phyloP scores from a whole-genome alignment of 805 yeast species.

The Cyberlindnera americana region DNA sequence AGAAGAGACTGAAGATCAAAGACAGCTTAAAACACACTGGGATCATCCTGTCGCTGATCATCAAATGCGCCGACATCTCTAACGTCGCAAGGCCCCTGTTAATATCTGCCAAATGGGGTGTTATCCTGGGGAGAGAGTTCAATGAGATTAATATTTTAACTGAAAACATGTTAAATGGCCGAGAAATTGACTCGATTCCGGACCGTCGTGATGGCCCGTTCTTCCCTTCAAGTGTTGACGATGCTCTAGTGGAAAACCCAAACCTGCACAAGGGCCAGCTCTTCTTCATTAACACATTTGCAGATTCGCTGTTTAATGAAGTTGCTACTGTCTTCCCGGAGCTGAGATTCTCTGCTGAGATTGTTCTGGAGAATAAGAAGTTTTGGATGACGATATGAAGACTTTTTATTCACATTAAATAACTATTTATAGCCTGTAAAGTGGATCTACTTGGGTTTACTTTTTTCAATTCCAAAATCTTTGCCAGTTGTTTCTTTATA shows the following conservation, averaged over 20 bases:
- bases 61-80: slow-evolving; percentile 94
- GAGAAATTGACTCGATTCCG: slow-evolving; percentile 23
- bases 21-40: slow-evolving; percentile 25
- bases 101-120: slow-evolving; percentile 84
- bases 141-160: slow-evolving; percentile 60
- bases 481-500: slow-evolving; percentile 53
- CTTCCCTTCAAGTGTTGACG: slow-evolving; percentile 38
- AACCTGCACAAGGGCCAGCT: slow-evolving; percentile 67
- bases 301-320: slow-evolving; percentile 67
- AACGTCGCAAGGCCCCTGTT: slow-evolving; percentile 81
- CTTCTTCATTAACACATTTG: slow-evolving; percentile 80
- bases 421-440: slow-evolving; percentile 64
- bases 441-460: slow-evolving; percentile 79
- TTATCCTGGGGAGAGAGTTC: slow-evolving; percentile 73
- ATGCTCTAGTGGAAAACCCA: slow-evolving; percentile 45
- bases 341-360: slow-evolving; percentile 39
- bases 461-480: slow-evolving; percentile 42
- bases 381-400: slow-evolving; percentile 9
- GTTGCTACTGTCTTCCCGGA: slow-evolving; percentile 61
- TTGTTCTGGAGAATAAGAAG: slow-evolving; percentile 11
- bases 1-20: slow-evolving; percentile 14
- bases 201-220: slow-evolving; percentile 21
- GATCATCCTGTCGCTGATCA: slow-evolving; percentile 62
- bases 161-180: slow-evolving; percentile 25
- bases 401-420: slow-evolving; percentile 37